Conservation (phyloP, 805 yeast species). For the Saturnispora dispora region DNA sequence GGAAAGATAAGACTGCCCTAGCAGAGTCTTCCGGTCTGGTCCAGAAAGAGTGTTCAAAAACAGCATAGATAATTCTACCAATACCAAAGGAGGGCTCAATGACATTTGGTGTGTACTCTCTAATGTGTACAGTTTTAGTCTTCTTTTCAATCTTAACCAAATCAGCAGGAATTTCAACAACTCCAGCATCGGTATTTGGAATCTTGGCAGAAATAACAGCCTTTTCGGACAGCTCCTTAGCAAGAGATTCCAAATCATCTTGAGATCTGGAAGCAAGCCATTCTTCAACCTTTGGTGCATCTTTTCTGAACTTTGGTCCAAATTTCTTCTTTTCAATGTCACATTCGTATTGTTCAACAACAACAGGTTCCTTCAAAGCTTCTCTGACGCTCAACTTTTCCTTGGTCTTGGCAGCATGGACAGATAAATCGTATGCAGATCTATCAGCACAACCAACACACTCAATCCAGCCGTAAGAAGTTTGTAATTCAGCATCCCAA, state of each 20-base stretch:
- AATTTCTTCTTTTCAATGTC: conserved; percentile 90
- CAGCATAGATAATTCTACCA: conserved; percentile 89
- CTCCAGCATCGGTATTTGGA: conserved; percentile 50
- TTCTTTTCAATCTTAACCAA: conserved; percentile 70
- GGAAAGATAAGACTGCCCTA: conserved; percentile 79
- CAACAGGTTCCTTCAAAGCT: conserved; percentile 72
- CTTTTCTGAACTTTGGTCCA: conserved; percentile 96
- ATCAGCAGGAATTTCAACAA: conserved; percentile 57
- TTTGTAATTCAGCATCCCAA: conserved; percentile 97
- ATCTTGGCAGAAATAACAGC: conserved; percentile 60
- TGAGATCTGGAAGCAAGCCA: conserved; percentile 71
- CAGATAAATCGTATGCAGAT: conserved; percentile 94
- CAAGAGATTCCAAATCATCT: conserved; percentile 71
- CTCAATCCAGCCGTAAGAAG: conserved; percentile 98
- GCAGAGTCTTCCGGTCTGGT: conserved; percentile 81
- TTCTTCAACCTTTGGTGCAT: conserved; percentile 85
- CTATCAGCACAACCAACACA: conserved; percentile 99
- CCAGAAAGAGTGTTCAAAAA: conserved; percentile 95
- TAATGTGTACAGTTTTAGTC: conserved; percentile 77
- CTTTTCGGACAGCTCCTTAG: conserved; percentile 52
- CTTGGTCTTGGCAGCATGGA: conserved; percentile 90
- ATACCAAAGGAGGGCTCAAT: conserved; percentile 99
- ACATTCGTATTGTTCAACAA: conserved; percentile 76
- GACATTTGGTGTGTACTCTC: conserved; percentile 94
- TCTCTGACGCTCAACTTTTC: conserved; percentile 93